Percentiles rank a stretch among this genome's conserved stretches.
Conservation (phyloP, 345 rosid genomes). For the Salix viminalis region DNA sequence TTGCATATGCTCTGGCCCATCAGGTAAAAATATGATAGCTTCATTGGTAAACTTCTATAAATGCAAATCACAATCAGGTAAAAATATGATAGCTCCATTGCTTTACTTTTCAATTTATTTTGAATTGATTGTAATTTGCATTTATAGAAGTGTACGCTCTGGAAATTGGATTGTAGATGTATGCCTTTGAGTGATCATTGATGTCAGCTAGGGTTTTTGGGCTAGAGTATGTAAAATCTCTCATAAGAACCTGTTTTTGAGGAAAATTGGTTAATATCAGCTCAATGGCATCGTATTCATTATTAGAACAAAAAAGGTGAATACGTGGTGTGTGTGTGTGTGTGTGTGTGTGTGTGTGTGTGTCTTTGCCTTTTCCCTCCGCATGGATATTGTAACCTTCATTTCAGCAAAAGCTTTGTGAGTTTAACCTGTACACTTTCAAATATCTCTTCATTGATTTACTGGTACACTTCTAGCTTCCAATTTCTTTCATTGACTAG, state of each 20-base stretch:
- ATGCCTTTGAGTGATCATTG: not conserved
- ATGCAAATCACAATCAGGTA: slow-evolving; percentile 51
- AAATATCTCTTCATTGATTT: not conserved
- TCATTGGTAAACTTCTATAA: not conserved
- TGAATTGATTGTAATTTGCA: not conserved
- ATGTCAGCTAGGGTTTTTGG: not conserved
- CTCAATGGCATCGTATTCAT: not conserved
- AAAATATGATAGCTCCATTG: slow-evolving; percentile 7
- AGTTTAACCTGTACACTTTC: not conserved
- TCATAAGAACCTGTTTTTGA: not conserved
- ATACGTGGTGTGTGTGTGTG: not conserved
- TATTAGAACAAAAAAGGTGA: not conserved
- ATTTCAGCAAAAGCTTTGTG: not conserved
- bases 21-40: slow-evolving; percentile 50
- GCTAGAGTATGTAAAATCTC: not conserved
- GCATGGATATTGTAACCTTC: not conserved
- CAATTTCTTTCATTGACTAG: slow-evolving; percentile 3
- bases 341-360: not conserved
- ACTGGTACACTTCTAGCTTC: not conserved
- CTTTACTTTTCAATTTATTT: not conserved
- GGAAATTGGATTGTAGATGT: not conserved
- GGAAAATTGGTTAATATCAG: not conserved
- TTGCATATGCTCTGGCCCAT: slow-evolving; percentile 98
- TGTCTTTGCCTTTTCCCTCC: not conserved
- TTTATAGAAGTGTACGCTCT: not conserved